Evolutionary conservation across 2,329 filamentous ascomycete species (phyloP), one percentile per base, ranked within the genome.

Genomic region (Penicillium sumatraense): DNA sequence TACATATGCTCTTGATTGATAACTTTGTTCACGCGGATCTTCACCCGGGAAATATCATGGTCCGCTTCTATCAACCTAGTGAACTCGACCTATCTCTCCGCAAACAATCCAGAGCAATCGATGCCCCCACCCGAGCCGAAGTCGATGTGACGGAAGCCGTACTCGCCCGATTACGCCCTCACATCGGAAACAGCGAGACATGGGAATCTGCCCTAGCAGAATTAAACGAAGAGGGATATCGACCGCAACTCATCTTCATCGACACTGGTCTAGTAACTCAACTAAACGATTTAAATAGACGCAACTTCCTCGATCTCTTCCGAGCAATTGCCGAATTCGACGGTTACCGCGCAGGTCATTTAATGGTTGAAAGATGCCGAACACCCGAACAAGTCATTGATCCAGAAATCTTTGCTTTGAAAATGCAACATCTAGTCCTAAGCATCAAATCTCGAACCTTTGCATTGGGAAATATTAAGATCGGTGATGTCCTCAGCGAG

Each of bases 11-110:
- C 14, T 82, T 99, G 11, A 88, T 99, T 35, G 95, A 99, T 74
- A 99, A 99, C 72, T 99, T 99, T 72, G 88, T 97, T 23, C 95
- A 99, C 70, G 93, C 95, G 5, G 95, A 99, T 71, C 79, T 99
- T 26, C 95, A 99, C 71, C 95, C 95, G 0, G 95, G 95, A 23
- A 99, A 99, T 72, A 98, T 99, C 76, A 98, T 99, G 93, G 93
- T 99, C 44, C 91, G 96, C 60, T 99, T 99, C 78, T 97, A 98
- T 75, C 87, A 93, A 67, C 87, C 93, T 0, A 86, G 87, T 13
- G 83, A 88, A 58, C 84, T 93, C 0, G 85, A 89, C 46, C 78
- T 96, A 1, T 79, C 81, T 20, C 76, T 88, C 5, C 72, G 71
- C 35, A 72, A 74, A 20, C 73, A 80, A 52, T 76, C 72, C 3